Evolutionary conservation across 495 filamentous ascomycete species (phyloP), one percentile per base, ranked within the genome.

Genomic region (Achaetomiella virescens): DNA sequence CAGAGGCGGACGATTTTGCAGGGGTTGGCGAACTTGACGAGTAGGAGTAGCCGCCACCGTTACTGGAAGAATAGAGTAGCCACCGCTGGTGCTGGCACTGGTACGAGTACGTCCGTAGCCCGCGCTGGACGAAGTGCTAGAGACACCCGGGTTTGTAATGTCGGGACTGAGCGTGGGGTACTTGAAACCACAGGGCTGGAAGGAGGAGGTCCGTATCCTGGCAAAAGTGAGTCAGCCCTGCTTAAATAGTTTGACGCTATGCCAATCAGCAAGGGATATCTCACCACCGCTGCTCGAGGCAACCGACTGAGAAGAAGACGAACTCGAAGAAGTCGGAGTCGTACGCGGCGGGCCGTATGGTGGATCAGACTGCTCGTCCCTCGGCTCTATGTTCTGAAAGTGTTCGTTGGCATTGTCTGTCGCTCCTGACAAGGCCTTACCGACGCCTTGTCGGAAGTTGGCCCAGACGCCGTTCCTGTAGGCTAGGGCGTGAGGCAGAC

Each of bases 271-370:
- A 17, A n/a, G 14, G 20, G 14, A 33, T 15, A 20, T 29, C 54
- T 44, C 12, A 57, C 54, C 47, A 3, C 6, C 45, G 29, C 38
- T 50, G 11, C 27, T 29, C 11, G 46, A 57, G 22, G 54, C 38
- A 0, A 17, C 6, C n/a, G 21, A 25, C n/a, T 37, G 29, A 9
- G 33, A 3, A 0, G 49, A 52, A 43, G 48, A 42, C 15, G 20
- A 40, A 6, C 33, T 38, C 4, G 36, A 51, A 2, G 49, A 41
- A 7, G 37, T 41, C 0, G 41, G 10, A 25, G 21, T 22, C 21
- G 41, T 31, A 9, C 27, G 27, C 27, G 27, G 27, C 4, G 27
- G 27, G 27, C 72, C 75, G 62, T 78, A 76, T 37, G 72, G 66
- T 3, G 61, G 67, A 61, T 72, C 70, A 20, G 67, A 64, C 52